A percentile compares a stretch with the other conserved stretches of the same genome.
Conservation (phyloP, 192 early-diverging fungal species). For the Backusella mclennaniae region DNA sequence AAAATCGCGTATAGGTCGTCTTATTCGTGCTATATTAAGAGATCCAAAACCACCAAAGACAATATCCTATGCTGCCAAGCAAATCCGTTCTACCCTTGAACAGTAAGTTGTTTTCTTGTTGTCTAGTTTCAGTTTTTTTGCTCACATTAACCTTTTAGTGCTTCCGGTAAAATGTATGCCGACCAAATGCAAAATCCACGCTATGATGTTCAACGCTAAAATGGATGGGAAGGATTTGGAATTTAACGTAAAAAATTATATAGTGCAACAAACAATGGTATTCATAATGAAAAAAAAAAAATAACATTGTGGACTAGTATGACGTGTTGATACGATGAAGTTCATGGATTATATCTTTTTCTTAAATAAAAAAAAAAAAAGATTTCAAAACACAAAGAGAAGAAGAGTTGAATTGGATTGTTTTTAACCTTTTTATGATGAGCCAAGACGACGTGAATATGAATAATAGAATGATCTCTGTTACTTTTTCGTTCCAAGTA, state of each 20-base stretch:
- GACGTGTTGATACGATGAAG: background rate
- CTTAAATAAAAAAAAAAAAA: background rate
- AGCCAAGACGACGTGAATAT: too few relatives aligned
- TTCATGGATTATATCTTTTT: background rate
- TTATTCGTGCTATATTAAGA: constrained; percentile 34
- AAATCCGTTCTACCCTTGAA: constrained; percentile 9
- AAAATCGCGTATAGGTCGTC: constrained; percentile 27
- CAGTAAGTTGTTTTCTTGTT: background rate
- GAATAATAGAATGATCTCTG: too few relatives aligned
- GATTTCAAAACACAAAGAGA: too few relatives aligned
- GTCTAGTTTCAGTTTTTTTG: too few relatives aligned
- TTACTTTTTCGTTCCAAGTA: too few relatives aligned
- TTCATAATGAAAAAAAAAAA: background rate
- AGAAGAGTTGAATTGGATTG: too few relatives aligned
- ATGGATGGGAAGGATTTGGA: background rate
- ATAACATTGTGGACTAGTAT: background rate
- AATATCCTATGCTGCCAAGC: constrained; percentile 8
- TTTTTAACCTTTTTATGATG: too few relatives aligned
- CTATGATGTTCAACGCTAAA: background rate
- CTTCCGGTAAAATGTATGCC: constrained; percentile 27
- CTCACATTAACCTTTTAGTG: too few relatives aligned
- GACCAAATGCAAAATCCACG: constrained; percentile 21
- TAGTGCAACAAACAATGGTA: background rate
- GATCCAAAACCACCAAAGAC: constrained; percentile 5
- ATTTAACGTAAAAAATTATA: background rate